Conservation (phyloP, 2,329 filamentous ascomycete genomes). For the Sporothrix mexicana region DNA sequence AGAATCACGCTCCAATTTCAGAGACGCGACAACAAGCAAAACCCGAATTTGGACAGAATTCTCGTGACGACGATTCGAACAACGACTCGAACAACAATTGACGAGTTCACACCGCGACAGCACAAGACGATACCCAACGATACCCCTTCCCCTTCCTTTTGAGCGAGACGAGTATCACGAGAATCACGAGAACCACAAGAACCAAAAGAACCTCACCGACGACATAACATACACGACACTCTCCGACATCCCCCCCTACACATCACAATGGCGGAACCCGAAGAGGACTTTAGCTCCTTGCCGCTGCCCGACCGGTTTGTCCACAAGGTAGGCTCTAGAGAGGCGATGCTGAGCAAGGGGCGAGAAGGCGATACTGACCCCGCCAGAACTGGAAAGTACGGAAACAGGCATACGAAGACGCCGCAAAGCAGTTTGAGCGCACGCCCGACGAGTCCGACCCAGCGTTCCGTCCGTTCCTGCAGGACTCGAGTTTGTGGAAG, state of each 20-base stretch:
- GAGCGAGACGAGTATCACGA: background rate
- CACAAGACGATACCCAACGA: background rate
- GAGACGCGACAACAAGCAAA: slow-evolving; percentile 13
- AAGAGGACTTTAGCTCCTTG: slow-evolving; percentile 82
- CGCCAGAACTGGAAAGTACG: slow-evolving; percentile 89
- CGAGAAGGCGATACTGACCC: slow-evolving; percentile 2
- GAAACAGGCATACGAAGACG: slow-evolving; percentile 93
- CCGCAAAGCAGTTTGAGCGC: slow-evolving; percentile 81
- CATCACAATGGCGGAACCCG: slow-evolving; percentile 73
- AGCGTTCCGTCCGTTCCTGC: slow-evolving; percentile 83
- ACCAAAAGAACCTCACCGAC: background rate
- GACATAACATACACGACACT: background rate
- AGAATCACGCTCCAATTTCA: background rate
- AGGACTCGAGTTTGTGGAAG: slow-evolving; percentile 88
- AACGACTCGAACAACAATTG: background rate
- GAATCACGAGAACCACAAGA: background rate
- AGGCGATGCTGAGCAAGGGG: too few relatives aligned
- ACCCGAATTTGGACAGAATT: background rate
- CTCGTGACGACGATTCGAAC: background rate
- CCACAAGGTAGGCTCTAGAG: slow-evolving; percentile 77
- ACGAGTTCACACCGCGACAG: background rate
- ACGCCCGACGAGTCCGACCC: slow-evolving; percentile 86
- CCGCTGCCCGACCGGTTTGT: slow-evolving; percentile 79
- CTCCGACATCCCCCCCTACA: slow-evolving; percentile 4
- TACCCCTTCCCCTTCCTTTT: background rate